A percentile compares a stretch with the other conserved stretches of the same genome.
These are phyloP conservation scores for Leccinellum rugosiceps DNA, from an alignment of 768 basidiomycete species.

Conservation along the genomic window DNA sequence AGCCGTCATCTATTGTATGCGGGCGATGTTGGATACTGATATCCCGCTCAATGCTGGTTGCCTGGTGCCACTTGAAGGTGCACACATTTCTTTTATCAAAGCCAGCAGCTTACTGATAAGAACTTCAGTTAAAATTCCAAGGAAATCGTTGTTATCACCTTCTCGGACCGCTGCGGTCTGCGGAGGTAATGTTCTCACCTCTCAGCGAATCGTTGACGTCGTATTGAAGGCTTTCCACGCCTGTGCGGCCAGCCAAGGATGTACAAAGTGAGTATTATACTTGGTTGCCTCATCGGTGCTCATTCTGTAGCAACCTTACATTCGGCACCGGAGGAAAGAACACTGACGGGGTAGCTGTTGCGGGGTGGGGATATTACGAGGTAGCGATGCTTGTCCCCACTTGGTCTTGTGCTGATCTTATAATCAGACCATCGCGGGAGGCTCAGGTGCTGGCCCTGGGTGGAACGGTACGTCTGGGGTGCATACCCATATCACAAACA, in stretches of 20 bases:
- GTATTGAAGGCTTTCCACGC: conserved; percentile 91
- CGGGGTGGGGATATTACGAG: conserved; percentile 92
- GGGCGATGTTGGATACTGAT: conserved; percentile 79
- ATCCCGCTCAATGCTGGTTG: conserved; percentile 96
- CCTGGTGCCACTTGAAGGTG: conserved; percentile 79
- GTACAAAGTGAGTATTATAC: conserved; percentile 67
- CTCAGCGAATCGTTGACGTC: conserved; percentile 92
- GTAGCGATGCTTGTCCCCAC: conserved; percentile 29
- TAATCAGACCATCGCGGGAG: conserved; percentile 80
- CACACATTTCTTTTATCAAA: conserved; percentile 15
- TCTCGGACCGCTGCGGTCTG: conserved; percentile 88
- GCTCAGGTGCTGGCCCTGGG: conserved; percentile 82
- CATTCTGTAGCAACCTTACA: conserved; percentile 65
- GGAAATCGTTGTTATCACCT: conserved; percentile 75
- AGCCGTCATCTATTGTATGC: conserved; percentile 87
- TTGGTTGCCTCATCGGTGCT: not conserved
- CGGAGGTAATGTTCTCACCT: conserved; percentile 89
- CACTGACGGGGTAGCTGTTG: conserved; percentile 65
- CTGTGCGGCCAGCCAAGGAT: conserved; percentile 89
- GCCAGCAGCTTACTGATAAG: not conserved
- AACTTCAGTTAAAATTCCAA: conserved; percentile 67
- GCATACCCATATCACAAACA: conserved; percentile 92
- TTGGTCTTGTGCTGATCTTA: not conserved
- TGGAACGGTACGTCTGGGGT: conserved; percentile 95
- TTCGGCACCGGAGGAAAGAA: conserved; percentile 90